These are phyloP conservation scores for Flaveria floridana DNA, from an alignment of 140 eudicot genomes.

Conservation along the genomic window DNA sequence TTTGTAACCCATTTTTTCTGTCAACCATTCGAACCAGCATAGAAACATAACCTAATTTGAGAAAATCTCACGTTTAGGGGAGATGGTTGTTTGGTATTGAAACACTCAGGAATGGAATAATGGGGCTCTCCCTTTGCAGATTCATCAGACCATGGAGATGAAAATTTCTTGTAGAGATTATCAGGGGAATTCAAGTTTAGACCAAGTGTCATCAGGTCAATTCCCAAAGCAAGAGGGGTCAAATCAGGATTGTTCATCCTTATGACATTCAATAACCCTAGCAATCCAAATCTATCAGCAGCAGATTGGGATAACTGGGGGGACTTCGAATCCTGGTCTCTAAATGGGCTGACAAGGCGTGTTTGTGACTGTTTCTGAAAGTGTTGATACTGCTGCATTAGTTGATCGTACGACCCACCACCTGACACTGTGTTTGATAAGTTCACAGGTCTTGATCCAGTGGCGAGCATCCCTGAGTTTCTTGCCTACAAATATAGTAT, in stretches of 20 bases:
- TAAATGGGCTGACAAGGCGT: constrained; percentile 56
- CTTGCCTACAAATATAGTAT: constrained; percentile 40
- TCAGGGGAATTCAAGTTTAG: constrained; percentile 80
- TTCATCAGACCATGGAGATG: constrained; percentile 96
- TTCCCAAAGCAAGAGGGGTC: constrained; percentile 81
- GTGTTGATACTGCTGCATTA: constrained; percentile 80
- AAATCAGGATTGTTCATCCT: constrained; percentile 76
- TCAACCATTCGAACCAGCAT: not conserved
- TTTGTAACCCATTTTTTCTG: not conserved
- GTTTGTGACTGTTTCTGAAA: constrained; percentile 71
- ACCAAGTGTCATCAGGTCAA: constrained; percentile 79
- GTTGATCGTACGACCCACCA: constrained; percentile 60
- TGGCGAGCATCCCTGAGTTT: constrained; percentile 49
- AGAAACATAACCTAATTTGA: not conserved
- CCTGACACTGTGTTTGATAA: constrained; percentile 50
- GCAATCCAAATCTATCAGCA: constrained; percentile 65
- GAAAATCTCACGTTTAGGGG: constrained; percentile 50
- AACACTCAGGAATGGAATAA: constrained; percentile 71
- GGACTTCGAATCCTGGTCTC: constrained; percentile 67
- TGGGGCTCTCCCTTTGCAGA: constrained; percentile 84
- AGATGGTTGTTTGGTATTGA: constrained; percentile 67
- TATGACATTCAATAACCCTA: constrained; percentile 71
- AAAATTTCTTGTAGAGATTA: constrained; percentile 69
- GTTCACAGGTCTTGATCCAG: constrained; percentile 54
- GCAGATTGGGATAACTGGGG: constrained; percentile 51